phyloP scores from a whole-genome alignment of 352 stramenopile species.

The Phytophthora vignae region DNA sequence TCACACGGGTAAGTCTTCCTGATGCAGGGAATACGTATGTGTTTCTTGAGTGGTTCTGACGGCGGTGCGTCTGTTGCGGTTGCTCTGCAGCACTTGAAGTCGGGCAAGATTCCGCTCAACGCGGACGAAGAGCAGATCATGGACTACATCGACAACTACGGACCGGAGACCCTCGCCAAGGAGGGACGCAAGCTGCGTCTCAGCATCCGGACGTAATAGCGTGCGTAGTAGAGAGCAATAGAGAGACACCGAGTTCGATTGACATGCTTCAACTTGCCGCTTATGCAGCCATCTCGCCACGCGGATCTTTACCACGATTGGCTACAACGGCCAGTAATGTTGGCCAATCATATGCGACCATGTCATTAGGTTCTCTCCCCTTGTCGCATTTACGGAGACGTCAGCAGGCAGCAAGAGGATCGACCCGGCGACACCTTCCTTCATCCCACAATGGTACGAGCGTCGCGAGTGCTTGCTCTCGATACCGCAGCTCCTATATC shows the following conservation, averaged over 20 bases:
- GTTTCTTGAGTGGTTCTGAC: slow-evolving; percentile 19
- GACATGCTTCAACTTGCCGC: neutral
- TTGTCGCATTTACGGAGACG: slow-evolving; percentile 17
- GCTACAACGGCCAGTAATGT: neutral
- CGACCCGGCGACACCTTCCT: neutral
- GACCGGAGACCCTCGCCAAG: slow-evolving; percentile 58
- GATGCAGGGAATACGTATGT: neutral
- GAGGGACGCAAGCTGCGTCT: slow-evolving; percentile 72
- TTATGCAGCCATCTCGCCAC: slow-evolving; percentile 18
- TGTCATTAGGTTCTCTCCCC: neutral
- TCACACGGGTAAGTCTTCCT: slow-evolving; percentile 59
- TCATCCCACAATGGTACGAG: neutral
- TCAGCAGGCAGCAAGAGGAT: slow-evolving; percentile 16
- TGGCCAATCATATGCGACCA: neutral
- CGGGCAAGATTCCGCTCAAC: slow-evolving; percentile 60
- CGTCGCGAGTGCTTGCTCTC: neutral
- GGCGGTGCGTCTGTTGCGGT: slow-evolving; percentile 3
- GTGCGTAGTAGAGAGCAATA: neutral
- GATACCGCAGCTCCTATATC: neutral
- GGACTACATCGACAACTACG: slow-evolving; percentile 60
- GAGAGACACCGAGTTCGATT: neutral
- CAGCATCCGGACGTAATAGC: slow-evolving; percentile 52
- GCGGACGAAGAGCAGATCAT: slow-evolving; percentile 70
- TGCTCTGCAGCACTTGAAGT: slow-evolving; percentile 62
- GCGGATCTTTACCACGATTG: slow-evolving; percentile 8